Base-by-base conservation (phyloP, 768 basidiomycete species). In the Tylopilus sp. region DNA sequence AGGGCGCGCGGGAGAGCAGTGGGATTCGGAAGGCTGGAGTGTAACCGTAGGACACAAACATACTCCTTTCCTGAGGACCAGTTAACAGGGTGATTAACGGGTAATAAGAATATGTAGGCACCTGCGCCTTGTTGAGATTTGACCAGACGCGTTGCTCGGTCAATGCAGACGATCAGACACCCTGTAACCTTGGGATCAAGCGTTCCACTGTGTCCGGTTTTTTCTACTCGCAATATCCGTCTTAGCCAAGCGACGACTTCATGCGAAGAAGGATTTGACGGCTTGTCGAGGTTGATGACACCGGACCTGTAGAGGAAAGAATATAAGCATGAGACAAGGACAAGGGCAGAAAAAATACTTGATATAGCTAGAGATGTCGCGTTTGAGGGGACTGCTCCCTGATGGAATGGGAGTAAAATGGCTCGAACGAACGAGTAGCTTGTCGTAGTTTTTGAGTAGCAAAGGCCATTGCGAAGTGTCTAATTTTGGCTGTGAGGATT, bases 161-260 rank as follows among this genome's bases (percentile, higher is more conserved):
- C 97, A 68, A 99, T 97, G 69, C 97, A 99, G 38, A 99, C 97
- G 65, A 98, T 98, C 59, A 99, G 70, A 72, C 97, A 99, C 13
- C 97, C 97, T 46, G 97, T 99, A 59, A 99, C 97, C 71, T 99
- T 99, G 43, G 97, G 97, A 69, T 99, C 97, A 42, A 99, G 81
- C 40, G 97, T 99, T 58, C 97, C 97, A 53, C 94, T 97, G 73
- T 99, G 97, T 38, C 97, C 97, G 0, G 97, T 99, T 75, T 99
- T 98, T 71, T 98, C 97, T 22, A 89, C 92, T 20, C 95, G 85
- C 48, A 99, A 71, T 57, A 99, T 99, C n/a, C 97, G 83, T 61
- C 95, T 82, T 56, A 99, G 74, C 97, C 97, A 99, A 15, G 97
- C 97, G 58, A 99, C 97, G 48, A 99, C 97, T 77, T 99, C 97